Base-by-base conservation (phyloP, 495 filamentous ascomycete species). In the Hypomontagnella monticulosa region DNA sequence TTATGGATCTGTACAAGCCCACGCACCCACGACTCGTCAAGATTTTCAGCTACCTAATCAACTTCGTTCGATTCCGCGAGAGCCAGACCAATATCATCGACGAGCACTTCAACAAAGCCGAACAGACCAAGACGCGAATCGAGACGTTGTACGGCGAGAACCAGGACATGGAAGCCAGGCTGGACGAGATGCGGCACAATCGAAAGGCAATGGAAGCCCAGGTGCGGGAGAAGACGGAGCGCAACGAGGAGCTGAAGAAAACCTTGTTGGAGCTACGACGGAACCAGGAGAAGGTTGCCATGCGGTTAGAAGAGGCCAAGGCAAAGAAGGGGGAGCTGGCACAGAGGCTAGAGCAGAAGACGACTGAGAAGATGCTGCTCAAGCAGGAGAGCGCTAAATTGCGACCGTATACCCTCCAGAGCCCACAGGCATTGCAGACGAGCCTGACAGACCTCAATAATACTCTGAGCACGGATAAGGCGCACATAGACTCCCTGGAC, bases 51-150 rank as follows among this genome's bases (percentile, higher is more conserved):
- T 97, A 97, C 72, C 82, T 98, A 51, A 98, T 99, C 78, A 99
- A 99, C 78, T 99, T 99, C 77, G 93, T 97, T 49, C 86, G 95
- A 47, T 99, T 97, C 78, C 91, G 96, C 62, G 93, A 97, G 78
- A 91, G 88, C 55, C 93, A 97, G 77, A 91, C 90, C 5, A 77
- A 80, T 11, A 85, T 92, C 2, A 97, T 97, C 46, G 92, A 95
- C 66, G 89, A 93, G 72, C 91, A 98, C 75, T 94, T 93, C 79
- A 93, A 96, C 80, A 91, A 91, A 67, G 84, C 91, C 14, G 93
- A 98, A 74, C 85, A 83, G 59, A 92, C 90, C 0, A 97, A 96
- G 76, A 78, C 87, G 53, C 87, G 88, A 61, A 96, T 98, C 71
- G 93, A 97, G 76, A 82, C 87, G n/a, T 83, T 97, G 9, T 91